phyloP scores from a whole-genome alignment of 306 rosid genomes.

The Ammopiptanthus mongolicus region DNA sequence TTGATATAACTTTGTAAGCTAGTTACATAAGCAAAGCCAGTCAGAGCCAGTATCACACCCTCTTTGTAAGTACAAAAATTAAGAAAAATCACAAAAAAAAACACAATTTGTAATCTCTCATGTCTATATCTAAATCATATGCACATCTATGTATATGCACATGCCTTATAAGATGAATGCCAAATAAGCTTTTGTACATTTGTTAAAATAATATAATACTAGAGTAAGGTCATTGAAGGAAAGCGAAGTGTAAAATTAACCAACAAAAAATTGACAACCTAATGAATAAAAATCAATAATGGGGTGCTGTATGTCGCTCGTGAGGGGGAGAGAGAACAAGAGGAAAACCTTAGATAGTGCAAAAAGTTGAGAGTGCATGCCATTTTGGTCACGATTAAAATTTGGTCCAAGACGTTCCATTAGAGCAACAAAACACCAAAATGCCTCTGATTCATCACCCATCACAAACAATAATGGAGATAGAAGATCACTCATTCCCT shows the following conservation, averaged over 20 bases:
- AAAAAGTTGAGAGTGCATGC: constrained; percentile 99
- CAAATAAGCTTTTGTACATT: not conserved
- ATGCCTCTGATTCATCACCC: constrained; percentile 87
- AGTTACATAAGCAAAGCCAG: not conserved
- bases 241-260: not conserved
- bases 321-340: constrained; percentile 19
- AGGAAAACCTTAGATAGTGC: constrained; percentile 83
- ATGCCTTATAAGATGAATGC: constrained; percentile 9
- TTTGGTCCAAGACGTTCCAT: constrained; percentile 98
- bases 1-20: not conserved
- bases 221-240: not conserved
- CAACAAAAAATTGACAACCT: not conserved
- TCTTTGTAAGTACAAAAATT: not conserved
- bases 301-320: not conserved
- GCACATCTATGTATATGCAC: not conserved
- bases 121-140: not conserved
- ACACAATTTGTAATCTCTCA: not conserved
- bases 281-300: not conserved
- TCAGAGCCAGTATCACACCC: not conserved
- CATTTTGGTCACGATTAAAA: constrained; percentile 97
- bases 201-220: not conserved
- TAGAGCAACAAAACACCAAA: constrained; percentile 95
- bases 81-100: not conserved
- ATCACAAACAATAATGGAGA: constrained; percentile 85
- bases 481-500: constrained; percentile 99